Evolutionary conservation across 768 basidiomycete species (phyloP).

Genomic region (Boletus sp.): DNA sequence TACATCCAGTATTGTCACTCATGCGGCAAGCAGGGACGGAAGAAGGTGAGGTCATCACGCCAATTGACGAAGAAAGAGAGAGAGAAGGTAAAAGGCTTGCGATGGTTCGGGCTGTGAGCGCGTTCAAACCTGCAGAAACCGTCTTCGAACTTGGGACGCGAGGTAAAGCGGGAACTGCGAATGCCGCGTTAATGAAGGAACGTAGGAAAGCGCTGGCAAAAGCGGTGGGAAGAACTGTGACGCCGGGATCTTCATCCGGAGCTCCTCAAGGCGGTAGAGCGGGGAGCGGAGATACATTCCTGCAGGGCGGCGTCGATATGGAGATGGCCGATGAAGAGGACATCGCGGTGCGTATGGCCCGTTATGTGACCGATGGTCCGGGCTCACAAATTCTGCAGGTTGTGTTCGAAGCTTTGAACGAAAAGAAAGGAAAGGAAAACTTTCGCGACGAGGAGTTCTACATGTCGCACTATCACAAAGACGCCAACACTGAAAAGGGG

Average conservation of each 20-base stretch:
- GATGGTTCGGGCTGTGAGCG: constrained; percentile 69
- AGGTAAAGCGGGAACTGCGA: constrained; percentile 53
- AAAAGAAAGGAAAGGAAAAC: constrained; percentile 40
- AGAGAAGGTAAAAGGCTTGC: constrained; percentile 49
- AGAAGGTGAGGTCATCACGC: constrained; percentile 17
- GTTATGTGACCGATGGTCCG: background rate
- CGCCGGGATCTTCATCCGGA: constrained; percentile 27
- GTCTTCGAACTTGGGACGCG: constrained; percentile 86
- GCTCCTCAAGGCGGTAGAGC: constrained; percentile 33
- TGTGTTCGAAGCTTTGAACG: constrained; percentile 57
- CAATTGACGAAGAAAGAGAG: constrained; percentile 35
- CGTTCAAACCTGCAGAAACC: constrained; percentile 85
- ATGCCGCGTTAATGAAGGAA: constrained; percentile 81
- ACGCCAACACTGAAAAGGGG: constrained; percentile 87
- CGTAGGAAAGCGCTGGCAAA: constrained; percentile 74
- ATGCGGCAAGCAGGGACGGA: constrained; percentile 37
- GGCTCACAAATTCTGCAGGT: constrained; percentile 40
- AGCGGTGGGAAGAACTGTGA: constrained; percentile 49
- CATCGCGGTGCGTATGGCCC: constrained; percentile 50
- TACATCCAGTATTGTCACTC: constrained; percentile 65
- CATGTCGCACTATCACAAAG: constrained; percentile 89
- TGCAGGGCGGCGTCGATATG: constrained; percentile 32
- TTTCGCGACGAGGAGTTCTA: constrained; percentile 86
- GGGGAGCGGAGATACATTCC: constrained; percentile 31
- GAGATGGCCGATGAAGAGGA: constrained; percentile 81